Evolutionary conservation across 805 yeast genomes (phyloP), one percentile per base, ranked within the genome.

Genomic region (Metschnikowia anglica): DNA sequence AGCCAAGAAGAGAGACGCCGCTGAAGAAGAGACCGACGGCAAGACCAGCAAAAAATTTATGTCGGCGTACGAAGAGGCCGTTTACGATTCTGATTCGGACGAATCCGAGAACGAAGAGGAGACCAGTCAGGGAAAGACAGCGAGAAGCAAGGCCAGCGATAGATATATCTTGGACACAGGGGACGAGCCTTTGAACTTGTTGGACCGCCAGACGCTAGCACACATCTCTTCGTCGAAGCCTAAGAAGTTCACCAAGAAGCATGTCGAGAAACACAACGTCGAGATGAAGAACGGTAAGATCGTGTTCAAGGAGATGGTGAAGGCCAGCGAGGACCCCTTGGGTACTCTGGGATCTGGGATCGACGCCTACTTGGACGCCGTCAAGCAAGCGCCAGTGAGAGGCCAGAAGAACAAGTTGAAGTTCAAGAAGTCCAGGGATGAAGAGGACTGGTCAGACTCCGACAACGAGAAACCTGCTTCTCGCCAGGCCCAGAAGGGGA

Each of bases 291-390:
- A 80, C 47, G 96, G 96, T 23, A 83, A 81, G 60, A 61, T 86
- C 43, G 77, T 87, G 42, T 77, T 88, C 55, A 72, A 66, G 43
- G 88, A 82, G 39, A 64, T 63, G 27, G 53, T 44, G 18, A 70
- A 63, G 12, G 66, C 61, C 17, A 49, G 53, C 4, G 77, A 66
- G 3, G 84, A 79, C 55, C 65, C 65, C n/a, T 69, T 52, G 59
- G 59, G 18, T 64, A 33, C 66, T 20, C 67, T 70, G 42, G 64
- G 63, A 4, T 60, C 72, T 34, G 95, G 97, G 13, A 79, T 91
- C 51, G 86, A 86, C 59, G 98, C 97, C 0, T 93, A 93, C 62
- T 78, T 89, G 52, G 97, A 89, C 49, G 99, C 99, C 5, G 88
- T 93, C 18, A 84, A 80, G 62, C 86, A 85, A 55, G 97, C 93